These are phyloP conservation scores for Pleurotus citrinopileatus DNA, from an alignment of 768 basidiomycete species.

Conservation along the genomic window DNA sequence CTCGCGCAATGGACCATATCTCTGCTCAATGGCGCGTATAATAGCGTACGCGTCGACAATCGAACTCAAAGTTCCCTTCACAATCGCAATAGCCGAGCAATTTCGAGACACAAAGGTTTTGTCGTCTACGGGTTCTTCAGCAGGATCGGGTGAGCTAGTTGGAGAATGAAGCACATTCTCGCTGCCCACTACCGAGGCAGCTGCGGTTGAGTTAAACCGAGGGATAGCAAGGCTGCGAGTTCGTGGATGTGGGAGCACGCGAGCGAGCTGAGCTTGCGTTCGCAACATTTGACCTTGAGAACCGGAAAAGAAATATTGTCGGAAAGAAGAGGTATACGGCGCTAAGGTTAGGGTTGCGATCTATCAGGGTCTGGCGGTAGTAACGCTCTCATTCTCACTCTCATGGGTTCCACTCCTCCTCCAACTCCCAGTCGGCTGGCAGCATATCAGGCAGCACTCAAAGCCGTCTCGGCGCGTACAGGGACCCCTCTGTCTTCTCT, in stretches of 20 bases:
- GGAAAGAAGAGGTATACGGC: neutral
- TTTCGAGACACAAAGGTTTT: conserved; percentile 12
- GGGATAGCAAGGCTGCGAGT: neutral
- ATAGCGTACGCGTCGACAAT: conserved; percentile 51
- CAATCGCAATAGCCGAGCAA: conserved; percentile 35
- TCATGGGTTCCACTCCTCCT: neutral
- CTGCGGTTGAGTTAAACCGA: neutral
- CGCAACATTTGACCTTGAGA: conserved; percentile 5
- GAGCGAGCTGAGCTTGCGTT: conserved; percentile 1
- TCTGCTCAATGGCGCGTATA: conserved; percentile 53
- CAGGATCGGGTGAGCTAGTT: neutral
- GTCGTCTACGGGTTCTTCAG: neutral
- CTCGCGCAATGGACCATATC: conserved; percentile 47
- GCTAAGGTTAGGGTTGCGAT: conserved; percentile 16
- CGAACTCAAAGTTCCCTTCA: conserved; percentile 37
- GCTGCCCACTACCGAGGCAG: neutral
- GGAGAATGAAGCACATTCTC: no score
- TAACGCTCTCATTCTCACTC: neutral
- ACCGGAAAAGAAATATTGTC: neutral
- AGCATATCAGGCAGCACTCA: conserved; percentile 53
- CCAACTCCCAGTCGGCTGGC: conserved; percentile 30
- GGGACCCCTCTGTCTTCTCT: conserved; percentile 78
- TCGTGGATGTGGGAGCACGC: neutral
- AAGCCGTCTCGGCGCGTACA: conserved; percentile 62
- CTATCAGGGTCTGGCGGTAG: conserved; percentile 9